Percentiles rank a stretch among this genome's conserved stretches.
Conservation (phyloP, 768 basidiomycete genomes). For the Pleurotus tuber-regium region DNA sequence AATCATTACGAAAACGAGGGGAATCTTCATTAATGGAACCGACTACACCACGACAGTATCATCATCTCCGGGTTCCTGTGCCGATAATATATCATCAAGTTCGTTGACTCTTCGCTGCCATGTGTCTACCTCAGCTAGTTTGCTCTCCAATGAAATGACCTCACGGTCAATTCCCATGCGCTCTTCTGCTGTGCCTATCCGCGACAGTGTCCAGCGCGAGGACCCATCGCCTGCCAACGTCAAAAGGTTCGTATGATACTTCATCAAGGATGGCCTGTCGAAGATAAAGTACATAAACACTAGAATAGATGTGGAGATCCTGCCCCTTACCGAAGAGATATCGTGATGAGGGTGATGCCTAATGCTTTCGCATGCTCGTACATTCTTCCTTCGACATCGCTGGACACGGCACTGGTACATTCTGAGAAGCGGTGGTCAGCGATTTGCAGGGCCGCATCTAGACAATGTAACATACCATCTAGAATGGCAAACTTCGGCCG, state of each 20-base stretch:
- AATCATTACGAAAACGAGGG: no score
- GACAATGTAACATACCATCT: constrained; percentile 52
- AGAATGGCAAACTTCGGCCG: constrained; percentile 78
- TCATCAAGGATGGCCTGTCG: constrained; percentile 73
- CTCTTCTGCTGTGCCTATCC: constrained; percentile 73
- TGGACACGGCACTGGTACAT: constrained; percentile 93
- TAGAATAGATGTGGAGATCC: constrained; percentile 14
- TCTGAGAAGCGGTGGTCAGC: constrained; percentile 44
- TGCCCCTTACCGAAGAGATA: constrained; percentile 80
- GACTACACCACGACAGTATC: not conserved
- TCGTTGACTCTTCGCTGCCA: constrained; percentile 75
- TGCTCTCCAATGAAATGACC: constrained; percentile 62
- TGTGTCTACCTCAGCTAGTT: constrained; percentile 63
- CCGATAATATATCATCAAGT: constrained; percentile 54
- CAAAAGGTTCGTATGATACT: constrained; percentile 87
- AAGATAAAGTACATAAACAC: not conserved
- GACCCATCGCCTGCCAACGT: constrained; percentile 73
- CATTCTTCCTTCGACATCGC: constrained; percentile 95
- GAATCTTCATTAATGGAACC: no score
- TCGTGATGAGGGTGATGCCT: constrained; percentile 90
- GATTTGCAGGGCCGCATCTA: not conserved
- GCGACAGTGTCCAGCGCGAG: constrained; percentile 68
- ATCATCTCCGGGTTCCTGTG: constrained; percentile 29
- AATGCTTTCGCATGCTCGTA: constrained; percentile 89
- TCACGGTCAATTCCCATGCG: constrained; percentile 73